A percentile compares a stretch with the other conserved stretches of the same genome.
Conservation (phyloP, 768 basidiomycete genomes). For the Termitomyces sp. region DNA sequence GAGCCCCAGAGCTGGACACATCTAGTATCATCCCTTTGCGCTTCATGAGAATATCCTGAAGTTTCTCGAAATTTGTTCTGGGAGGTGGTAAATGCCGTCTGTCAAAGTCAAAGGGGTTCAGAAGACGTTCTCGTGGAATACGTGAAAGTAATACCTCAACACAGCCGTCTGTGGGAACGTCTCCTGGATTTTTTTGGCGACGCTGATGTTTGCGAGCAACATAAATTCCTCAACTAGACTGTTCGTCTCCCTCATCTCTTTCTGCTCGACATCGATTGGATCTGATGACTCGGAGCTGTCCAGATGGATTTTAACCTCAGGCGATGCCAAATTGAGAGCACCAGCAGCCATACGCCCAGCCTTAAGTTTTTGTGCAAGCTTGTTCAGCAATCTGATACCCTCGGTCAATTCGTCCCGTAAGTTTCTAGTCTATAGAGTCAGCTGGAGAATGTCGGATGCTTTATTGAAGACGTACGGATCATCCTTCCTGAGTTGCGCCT, state of each 20-base stretch:
- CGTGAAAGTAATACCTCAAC: slow-evolving; percentile 45
- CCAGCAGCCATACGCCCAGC: slow-evolving; percentile 88
- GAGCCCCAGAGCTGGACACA: slow-evolving; percentile 84
- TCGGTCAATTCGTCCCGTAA: slow-evolving; percentile 76
- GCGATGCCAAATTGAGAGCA: slow-evolving; percentile 96
- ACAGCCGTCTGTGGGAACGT: slow-evolving; percentile 96
- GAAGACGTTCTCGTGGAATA: neutral
- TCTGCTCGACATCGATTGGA: slow-evolving; percentile 96
- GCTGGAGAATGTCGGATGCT: neutral
- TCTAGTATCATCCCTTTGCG: slow-evolving; percentile 79
- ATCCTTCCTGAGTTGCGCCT: slow-evolving; percentile 91
- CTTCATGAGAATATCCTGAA: slow-evolving; percentile 88
- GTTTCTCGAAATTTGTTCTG: slow-evolving; percentile 87
- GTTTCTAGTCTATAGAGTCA: slow-evolving; percentile 36
- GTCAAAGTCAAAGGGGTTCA: neutral
- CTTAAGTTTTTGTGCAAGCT: slow-evolving; percentile 79
- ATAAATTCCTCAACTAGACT: slow-evolving; percentile 98
- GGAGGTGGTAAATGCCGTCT: slow-evolving; percentile 93
- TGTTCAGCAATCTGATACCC: slow-evolving; percentile 85
- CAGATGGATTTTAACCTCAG: slow-evolving; percentile 95
- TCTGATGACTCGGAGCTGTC: slow-evolving; percentile 92
- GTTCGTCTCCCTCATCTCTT: slow-evolving; percentile 88
- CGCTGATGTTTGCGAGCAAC: slow-evolving; percentile 95
- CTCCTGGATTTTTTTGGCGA: slow-evolving; percentile 87
- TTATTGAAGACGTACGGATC: slow-evolving; percentile 56